Percentiles rank a stretch among this genome's conserved stretches.
Evolutionary conservation across 192 early-diverging fungal species (phyloP).

Genomic region (Umbelopsis isabellina): DNA sequence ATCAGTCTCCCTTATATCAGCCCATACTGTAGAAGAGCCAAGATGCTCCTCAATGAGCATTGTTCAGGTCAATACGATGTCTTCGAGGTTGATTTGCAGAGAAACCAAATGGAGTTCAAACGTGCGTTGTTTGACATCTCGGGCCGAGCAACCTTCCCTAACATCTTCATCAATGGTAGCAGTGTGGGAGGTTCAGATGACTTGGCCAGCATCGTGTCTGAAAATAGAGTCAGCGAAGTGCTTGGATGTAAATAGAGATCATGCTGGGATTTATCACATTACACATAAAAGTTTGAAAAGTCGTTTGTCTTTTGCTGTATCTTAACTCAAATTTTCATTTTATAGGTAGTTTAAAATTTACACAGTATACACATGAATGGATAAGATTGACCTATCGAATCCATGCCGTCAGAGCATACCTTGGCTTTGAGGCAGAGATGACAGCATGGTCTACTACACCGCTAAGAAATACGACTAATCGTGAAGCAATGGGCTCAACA

Average conservation of each 20-base stretch:
- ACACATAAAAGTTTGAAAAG: background rate
- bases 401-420: conserved; percentile 55
- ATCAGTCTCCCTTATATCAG: conserved; percentile 10
- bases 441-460: conserved; percentile 64
- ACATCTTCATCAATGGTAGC: conserved; percentile 27
- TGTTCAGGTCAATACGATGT: conserved; percentile 21
- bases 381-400: conserved; percentile 37
- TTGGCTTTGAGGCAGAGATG: conserved; percentile 44
- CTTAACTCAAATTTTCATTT: background rate
- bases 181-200: conserved; percentile 34
- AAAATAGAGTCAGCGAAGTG: background rate
- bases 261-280: too few species aligned
- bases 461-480: conserved; percentile 48
- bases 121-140: conserved; percentile 27
- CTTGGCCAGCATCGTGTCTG: conserved; percentile 20
- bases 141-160: conserved; percentile 30
- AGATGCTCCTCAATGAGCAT: conserved; percentile 25
- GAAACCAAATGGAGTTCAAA: conserved; percentile 22
- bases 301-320: background rate
- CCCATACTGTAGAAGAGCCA: conserved; percentile 37
- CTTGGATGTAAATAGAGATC: conserved; percentile 4
- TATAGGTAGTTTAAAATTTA: background rate
- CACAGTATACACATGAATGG: conserved; percentile 7
- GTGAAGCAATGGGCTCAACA: conserved; percentile 41
- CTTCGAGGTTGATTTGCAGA: conserved; percentile 31